Evolutionary conservation across 2,329 filamentous ascomycete genomes (phyloP).

Genomic region (Dactylellina parvicollis): DNA sequence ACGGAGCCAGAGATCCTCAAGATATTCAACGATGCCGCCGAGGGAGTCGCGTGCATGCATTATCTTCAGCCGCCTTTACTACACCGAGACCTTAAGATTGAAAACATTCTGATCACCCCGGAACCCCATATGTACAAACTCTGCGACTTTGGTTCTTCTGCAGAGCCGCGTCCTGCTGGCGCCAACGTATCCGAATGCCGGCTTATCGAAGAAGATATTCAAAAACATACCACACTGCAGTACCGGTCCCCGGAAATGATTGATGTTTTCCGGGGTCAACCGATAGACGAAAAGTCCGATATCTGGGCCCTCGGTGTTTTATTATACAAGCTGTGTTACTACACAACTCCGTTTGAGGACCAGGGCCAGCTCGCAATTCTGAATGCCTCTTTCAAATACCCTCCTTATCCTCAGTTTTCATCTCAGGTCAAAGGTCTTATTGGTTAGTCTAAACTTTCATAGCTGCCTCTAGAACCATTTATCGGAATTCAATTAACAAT

Average conservation of each 20-base stretch:
- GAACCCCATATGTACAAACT: conserved; percentile 86
- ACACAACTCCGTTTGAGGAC: conserved; percentile 98
- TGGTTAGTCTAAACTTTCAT: conserved; percentile 67
- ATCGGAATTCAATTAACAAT: conserved; percentile 52
- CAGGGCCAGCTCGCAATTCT: conserved; percentile 96
- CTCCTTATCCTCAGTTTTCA: conserved; percentile 86
- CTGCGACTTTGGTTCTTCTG: conserved; percentile 96
- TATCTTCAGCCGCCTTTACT: conserved; percentile 93
- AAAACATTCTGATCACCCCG: conserved; percentile 90
- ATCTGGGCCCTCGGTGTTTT: conserved; percentile 97
- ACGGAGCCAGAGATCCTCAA: conserved; percentile 97
- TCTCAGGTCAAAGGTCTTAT: conserved; percentile 89
- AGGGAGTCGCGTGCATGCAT: conserved; percentile 98
- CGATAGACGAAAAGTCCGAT: conserved; percentile 98
- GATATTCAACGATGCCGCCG: conserved; percentile 95
- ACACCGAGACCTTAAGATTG: conserved; percentile 95
- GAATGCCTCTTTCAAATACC: conserved; percentile 93
- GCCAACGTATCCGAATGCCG: conserved; percentile 88
- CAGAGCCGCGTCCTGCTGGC: conserved; percentile 82
- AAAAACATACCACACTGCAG: conserved; percentile 95
- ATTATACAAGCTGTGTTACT: conserved; percentile 98
- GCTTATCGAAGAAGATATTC: conserved; percentile 93
- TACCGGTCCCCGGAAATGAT: conserved; percentile 99
- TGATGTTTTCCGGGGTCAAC: conserved; percentile 94
- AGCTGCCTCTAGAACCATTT: conserved; percentile 54